phyloP scores from a whole-genome alignment of 306 rosid genomes.

The Cotoneaster glaucophyllus region DNA sequence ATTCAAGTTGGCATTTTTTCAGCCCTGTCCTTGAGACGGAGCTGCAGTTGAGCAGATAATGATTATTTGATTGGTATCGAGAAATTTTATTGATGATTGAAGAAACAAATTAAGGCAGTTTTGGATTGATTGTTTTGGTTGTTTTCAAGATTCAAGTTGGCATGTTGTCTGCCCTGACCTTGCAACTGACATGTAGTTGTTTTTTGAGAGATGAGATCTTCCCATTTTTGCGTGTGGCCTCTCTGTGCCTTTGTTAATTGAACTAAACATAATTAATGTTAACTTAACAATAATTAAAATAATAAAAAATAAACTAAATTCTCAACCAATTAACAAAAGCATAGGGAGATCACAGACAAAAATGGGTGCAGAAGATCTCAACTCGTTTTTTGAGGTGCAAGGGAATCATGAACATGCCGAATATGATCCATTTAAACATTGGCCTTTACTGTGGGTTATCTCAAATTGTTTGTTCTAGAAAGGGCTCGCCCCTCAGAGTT shows the following conservation, averaged over 20 bases:
- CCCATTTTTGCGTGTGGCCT: no score
- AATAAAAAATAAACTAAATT: no score
- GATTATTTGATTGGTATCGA: not conserved
- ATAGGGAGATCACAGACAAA: no score
- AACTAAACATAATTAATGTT: no score
- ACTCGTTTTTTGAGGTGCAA: not conserved
- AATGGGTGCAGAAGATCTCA: no score
- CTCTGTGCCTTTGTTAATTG: no score
- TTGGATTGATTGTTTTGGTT: not conserved
- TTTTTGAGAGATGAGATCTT: no score
- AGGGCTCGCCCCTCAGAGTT: not conserved
- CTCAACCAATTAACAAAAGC: no score
- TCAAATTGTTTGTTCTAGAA: not conserved
- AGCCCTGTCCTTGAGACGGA: slow-evolving; percentile 29
- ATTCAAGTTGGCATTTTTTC: slow-evolving; percentile 90
- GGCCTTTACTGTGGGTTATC: not conserved
- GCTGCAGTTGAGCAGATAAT: slow-evolving; percentile 26
- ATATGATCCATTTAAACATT: not conserved
- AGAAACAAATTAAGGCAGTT: not conserved
- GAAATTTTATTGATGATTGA: not conserved
- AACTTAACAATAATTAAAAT: no score
- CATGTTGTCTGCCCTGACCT: no score
- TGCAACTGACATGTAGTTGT: not conserved
- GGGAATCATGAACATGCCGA: not conserved
- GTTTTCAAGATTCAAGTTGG: not conserved